Base-by-base conservation (phyloP, 441 rosid species). In the Pelargonium myrrhifolium region DNA sequence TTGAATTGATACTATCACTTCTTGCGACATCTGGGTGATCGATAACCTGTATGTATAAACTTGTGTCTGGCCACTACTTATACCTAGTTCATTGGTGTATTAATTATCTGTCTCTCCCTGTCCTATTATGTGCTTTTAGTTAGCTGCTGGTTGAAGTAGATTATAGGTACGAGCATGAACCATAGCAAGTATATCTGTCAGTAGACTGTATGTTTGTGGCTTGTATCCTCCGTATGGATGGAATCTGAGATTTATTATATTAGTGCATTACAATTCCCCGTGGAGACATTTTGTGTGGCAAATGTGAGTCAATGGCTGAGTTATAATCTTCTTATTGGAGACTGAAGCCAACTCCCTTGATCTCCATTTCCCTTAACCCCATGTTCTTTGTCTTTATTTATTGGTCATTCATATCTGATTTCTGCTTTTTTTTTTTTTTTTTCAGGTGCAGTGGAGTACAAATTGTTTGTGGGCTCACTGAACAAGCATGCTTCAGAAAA, bases 401-500 rank as follows among this genome's bases (percentile, higher is more conserved):
- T 62, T 17, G 59, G 42, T 65, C 69, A 73, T 65, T 68, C 69
- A 49, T 65, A 24, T 12, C 68, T 65, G 60, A 73, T 74, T 43
- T 67, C 64, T 39, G 70, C 70, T 60, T 14, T 42, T 70, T 75
- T 42, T 65, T 70, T 81, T 43, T 69, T 75, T 43, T 64, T 70
- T 82, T 70, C 68, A 90, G 97, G 97, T 73, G 92, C 98, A 3
- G 84, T 89, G 47, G 99, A 95, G 84, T 90, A 84, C 86, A 95
- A 92, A 78, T 83, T 95, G 75, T 95, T 95, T 62, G 99, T 95
- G 60, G 99, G 99, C 51, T 90, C 98, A n/a, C 76, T 95, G 74
- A 86, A 85, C 81, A 95, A 90, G 80, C 93, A 89, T 74, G 99
- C 99, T 72, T 81, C 89, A 60, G 98, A 90, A 80, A 87, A 83